A percentile compares a stretch with the other conserved stretches of the same genome.
phyloP scores from a whole-genome alignment of 306 rosid genomes.

The Acacia crassicarpa region DNA sequence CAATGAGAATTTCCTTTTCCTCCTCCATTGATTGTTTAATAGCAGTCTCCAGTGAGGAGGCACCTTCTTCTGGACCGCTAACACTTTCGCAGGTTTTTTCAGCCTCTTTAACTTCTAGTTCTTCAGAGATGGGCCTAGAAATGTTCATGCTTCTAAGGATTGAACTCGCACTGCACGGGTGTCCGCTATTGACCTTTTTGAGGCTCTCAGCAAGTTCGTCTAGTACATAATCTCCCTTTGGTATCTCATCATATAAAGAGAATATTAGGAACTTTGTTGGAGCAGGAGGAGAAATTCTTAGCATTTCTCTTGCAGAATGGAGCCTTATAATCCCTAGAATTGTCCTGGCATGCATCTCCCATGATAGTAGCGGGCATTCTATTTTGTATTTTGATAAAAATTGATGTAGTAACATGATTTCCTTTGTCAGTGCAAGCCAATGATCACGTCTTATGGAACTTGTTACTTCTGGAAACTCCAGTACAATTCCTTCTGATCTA shows the following conservation, averaged over 20 bases:
- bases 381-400: constrained; percentile 58
- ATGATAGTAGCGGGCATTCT: constrained; percentile 45
- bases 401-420: constrained; percentile 68
- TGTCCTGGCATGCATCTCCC: constrained; percentile 95
- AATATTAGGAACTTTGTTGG: constrained; percentile 89
- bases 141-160: constrained; percentile 57
- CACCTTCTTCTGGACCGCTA: constrained; percentile 37
- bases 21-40: constrained; percentile 75
- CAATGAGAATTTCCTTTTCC: constrained; percentile 70
- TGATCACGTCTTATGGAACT: constrained; percentile 95
- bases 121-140: constrained; percentile 23
- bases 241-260: constrained; percentile 73
- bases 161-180: constrained; percentile 71
- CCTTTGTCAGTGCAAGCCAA: constrained; percentile 84
- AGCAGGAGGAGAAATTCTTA: constrained; percentile 77
- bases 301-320: constrained; percentile 94
- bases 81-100: constrained; percentile 20
- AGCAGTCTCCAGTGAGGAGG: constrained; percentile 52
- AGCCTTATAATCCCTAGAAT: constrained; percentile 80
- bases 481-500: constrained; percentile 44
- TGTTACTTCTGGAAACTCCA: constrained; percentile 92
- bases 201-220: constrained; percentile 77
- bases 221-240: constrained; percentile 86
- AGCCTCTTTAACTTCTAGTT: constrained; percentile 32
- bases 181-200: constrained; percentile 44